These are phyloP conservation scores for Coprinellus micaceus DNA, from an alignment of 768 basidiomycete genomes.

Conservation along the genomic window DNA sequence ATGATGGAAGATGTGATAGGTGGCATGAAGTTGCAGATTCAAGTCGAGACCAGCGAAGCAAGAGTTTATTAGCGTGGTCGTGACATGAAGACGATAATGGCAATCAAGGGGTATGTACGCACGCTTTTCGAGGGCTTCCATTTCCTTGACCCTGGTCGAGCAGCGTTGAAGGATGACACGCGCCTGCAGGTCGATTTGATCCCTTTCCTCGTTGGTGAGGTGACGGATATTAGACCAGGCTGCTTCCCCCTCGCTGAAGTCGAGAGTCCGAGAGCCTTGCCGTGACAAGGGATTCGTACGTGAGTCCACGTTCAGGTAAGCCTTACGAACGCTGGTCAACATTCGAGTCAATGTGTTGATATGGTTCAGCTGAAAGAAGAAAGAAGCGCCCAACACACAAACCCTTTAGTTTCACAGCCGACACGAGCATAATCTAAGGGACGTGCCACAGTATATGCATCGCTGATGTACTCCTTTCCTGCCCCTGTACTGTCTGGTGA, in stretches of 20 bases:
- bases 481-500: constrained; percentile 26
- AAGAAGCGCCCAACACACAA: no score
- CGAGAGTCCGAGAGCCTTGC: constrained; percentile 50
- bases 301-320: constrained; percentile 82
- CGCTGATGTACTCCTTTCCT: constrained; percentile 66
- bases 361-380: constrained; percentile 64
- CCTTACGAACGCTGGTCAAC: constrained; percentile 71
- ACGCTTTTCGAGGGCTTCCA: constrained; percentile 91
- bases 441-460: constrained; percentile 69
- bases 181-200: constrained; percentile 93
- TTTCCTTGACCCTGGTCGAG: constrained; percentile 79
- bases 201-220: constrained; percentile 86
- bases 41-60: constrained; percentile 18
- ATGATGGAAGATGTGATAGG: no score
- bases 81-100: not conserved
- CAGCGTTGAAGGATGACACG: constrained; percentile 82
- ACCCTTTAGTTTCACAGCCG: not conserved
- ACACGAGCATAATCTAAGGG: no score
- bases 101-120: constrained; percentile 29
- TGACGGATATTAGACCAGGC: constrained; percentile 64
- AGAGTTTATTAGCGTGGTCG: not conserved
- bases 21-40: no score
- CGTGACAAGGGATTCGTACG: constrained; percentile 48
- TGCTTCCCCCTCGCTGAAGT: constrained; percentile 44
- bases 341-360: constrained; percentile 68